Conservation (phyloP, 208 protist species). For the Trypanosoma platydactyli region DNA sequence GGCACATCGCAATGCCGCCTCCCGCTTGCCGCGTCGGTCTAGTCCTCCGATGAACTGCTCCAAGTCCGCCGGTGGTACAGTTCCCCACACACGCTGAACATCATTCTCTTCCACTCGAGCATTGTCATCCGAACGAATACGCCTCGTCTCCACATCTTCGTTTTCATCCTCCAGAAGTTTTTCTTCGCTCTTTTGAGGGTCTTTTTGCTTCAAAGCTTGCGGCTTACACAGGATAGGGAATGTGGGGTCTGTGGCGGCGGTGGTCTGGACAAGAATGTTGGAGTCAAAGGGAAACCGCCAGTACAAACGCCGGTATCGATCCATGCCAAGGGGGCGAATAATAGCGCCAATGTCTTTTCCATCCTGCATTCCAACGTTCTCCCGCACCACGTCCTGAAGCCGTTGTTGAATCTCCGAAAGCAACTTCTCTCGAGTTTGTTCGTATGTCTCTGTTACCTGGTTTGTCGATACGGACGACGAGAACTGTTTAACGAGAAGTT, state of each 20-base stretch:
- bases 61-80: constrained; percentile 61
- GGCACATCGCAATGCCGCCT: constrained; percentile 50
- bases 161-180: constrained; percentile 59
- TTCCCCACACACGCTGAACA: constrained; percentile 59
- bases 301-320: constrained; percentile 85
- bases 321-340: constrained; percentile 77
- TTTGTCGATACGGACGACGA: constrained; percentile 13
- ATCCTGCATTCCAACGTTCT: constrained; percentile 41
- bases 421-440: constrained; percentile 38
- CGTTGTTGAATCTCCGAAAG: constrained; percentile 38
- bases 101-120: constrained; percentile 12
- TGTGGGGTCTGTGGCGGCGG: constrained; percentile 24
- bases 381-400: constrained; percentile 35
- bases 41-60: constrained; percentile 54
- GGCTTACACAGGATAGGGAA: constrained; percentile 50
- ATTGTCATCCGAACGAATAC: not conserved
- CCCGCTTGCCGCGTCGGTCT: constrained; percentile 62
- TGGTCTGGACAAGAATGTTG: constrained; percentile 71
- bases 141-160: constrained; percentile 18
- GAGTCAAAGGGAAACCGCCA: constrained; percentile 85
- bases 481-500: constrained; percentile 46
- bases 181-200: not conserved
- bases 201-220: constrained; percentile 28
- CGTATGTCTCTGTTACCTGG: constrained; percentile 25
- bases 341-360: constrained; percentile 51